Base-by-base conservation (phyloP, 2,329 filamentous ascomycete species). In the Exophiala sp. region DNA sequence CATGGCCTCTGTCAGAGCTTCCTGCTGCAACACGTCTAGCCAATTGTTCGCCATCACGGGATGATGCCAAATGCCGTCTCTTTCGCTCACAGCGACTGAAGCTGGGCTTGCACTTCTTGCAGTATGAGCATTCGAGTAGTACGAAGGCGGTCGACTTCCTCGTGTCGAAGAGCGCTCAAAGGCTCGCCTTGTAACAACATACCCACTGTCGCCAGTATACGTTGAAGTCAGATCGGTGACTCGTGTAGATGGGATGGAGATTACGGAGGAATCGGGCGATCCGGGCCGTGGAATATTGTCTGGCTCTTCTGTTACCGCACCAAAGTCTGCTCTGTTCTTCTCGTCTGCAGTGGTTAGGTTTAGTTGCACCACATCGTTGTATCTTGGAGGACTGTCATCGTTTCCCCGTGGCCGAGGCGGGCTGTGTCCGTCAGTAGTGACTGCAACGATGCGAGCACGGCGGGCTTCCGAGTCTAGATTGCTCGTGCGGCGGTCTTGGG, bases 51-150 rank as follows among this genome's bases (percentile, higher is more conserved):
- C 32, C 57, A 60, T 60, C 3, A 60, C 57, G 3, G 57, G 57
- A 42, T 60, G 57, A 44, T 40, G 41, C 54, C 54, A 50, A 86
- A 87, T 0, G 83, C 83, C 1, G 66, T 76, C 66, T 71, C 72
- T 50, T 75, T 71, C 43, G 80, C 77, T 63, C 78, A 64, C 58
- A 69, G 50, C 55, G 63, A 24, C 47, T 3, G 51, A 32, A 2
- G 32, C 52, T 2, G 54, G 54, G 32, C 51, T 57, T 32, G 57
- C 36, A 52, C 54, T 57, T 33, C 57, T 49, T n/a, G 38, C 42
- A 4, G 29, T 29, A 29, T 29, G 24, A 29, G 5, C 32, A 39
- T 11, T 50, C 9, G 52, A 34, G 32, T 52, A 44, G 24, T 60
- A 54, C 36, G 57, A 55, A 3, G 57, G 54, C 16, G 57, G 57